Conservation (phyloP, 1,139 yeast species). For the Suhomyces taliae region DNA sequence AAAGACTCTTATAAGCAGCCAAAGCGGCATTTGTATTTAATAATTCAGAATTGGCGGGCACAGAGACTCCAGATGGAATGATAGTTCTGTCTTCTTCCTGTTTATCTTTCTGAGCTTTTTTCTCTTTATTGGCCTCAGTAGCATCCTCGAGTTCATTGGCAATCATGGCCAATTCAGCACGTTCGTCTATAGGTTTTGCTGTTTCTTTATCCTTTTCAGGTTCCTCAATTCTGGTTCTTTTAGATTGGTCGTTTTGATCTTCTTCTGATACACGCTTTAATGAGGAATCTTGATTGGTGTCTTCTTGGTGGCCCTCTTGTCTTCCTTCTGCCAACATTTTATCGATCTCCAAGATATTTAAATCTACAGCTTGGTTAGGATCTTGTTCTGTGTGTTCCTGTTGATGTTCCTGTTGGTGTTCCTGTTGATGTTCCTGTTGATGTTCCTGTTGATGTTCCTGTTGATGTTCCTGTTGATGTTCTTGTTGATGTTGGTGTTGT, state of each 20-base stretch:
- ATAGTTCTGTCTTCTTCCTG: constrained; percentile 10
- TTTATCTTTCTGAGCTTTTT: constrained; percentile 5
- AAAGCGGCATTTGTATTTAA: constrained; percentile 41
- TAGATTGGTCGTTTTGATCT: constrained; percentile 1
- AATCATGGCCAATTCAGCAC: constrained; percentile 20
- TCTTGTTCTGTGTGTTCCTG: neutral
- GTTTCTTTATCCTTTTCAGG: neutral
- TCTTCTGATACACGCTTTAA: constrained; percentile 1
- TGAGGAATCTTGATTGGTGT: neutral
- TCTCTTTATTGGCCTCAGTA: constrained; percentile 20
- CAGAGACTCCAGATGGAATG: constrained; percentile 26
- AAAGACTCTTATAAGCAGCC: constrained; percentile 45
- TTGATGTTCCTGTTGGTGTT: neutral
- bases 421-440: neutral
- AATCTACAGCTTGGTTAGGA: constrained; percentile 4
- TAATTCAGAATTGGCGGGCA: constrained; percentile 46
- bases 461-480: neutral
- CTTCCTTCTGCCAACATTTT: constrained; percentile 11
- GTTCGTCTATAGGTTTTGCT: constrained; percentile 14
- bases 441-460: neutral
- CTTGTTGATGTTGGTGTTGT: neutral
- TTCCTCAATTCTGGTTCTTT: constrained; percentile 7
- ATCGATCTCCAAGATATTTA: constrained; percentile 12
- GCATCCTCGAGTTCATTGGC: constrained; percentile 26
- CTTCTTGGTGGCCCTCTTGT: constrained; percentile 1